Evolutionary conservation across 371 early-diverging fungal species (phyloP).

Genomic region (Mortierella sp.): DNA sequence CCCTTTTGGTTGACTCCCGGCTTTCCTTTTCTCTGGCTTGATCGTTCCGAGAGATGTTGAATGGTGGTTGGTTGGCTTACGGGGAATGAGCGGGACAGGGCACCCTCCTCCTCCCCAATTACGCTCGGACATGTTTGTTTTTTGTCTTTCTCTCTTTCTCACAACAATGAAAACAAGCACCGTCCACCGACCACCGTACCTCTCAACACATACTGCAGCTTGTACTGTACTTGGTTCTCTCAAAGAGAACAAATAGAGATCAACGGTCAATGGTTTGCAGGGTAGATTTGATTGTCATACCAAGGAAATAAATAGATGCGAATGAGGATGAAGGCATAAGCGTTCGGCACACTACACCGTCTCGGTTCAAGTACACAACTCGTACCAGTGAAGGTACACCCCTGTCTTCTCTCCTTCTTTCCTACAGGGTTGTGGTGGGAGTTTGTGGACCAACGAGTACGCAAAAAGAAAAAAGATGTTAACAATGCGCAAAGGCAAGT

Average conservation of each 20-base stretch:
- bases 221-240: neutral
- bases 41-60: neutral
- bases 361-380: too few species aligned
- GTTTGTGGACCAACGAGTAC: neutral
- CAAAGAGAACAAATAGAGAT: neutral
- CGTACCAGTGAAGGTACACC: neutral
- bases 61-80: neutral
- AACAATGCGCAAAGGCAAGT: neutral
- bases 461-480: neutral
- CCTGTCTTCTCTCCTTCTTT: neutral
- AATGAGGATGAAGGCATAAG: too few species aligned
- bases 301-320: neutral
- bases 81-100: neutral
- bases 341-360: too few species aligned
- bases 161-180: neutral
- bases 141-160: neutral
- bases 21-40: neutral
- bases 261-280: neutral
- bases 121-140: neutral
- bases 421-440: neutral
- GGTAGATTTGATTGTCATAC: conserved; percentile 2
- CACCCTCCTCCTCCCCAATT: neutral
- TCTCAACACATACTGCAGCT: neutral
- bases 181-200: neutral
- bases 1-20: neutral